Percentiles rank a stretch among this genome's conserved stretches.
These are phyloP conservation scores for Gyromitra esculenta DNA, from an alignment of 2,329 filamentous ascomycete species.

Conservation along the genomic window DNA sequence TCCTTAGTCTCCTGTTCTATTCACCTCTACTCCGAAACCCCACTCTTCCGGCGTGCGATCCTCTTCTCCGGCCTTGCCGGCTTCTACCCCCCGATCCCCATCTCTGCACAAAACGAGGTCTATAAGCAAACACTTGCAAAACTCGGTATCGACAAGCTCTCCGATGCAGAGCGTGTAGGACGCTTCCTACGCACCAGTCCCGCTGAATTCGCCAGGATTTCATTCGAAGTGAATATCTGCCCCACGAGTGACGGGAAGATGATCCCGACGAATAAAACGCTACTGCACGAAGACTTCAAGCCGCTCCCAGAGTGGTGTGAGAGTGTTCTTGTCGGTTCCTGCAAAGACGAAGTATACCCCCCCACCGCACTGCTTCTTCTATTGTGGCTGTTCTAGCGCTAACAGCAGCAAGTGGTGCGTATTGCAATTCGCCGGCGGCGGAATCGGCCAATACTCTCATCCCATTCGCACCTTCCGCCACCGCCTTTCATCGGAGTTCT, in stretches of 20 bases:
- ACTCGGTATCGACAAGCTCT: neutral
- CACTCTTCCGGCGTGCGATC: constrained; percentile 39
- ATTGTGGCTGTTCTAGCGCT: neutral
- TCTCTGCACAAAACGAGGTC: constrained; percentile 7
- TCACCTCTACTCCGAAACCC: constrained; percentile 28
- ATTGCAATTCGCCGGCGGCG: constrained; percentile 10
- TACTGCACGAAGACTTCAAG: constrained; percentile 26
- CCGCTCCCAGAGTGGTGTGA: constrained; percentile 41
- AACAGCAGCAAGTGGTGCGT: neutral
- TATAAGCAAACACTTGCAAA: constrained; percentile 12
- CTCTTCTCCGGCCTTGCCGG: constrained; percentile 39
- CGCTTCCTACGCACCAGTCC: constrained; percentile 3
- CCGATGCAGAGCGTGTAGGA: neutral
- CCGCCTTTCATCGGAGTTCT: neutral
- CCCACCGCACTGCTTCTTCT: neutral
- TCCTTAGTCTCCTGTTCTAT: constrained; percentile 17
- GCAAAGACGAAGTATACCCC: constrained; percentile 25
- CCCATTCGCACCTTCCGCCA: neutral
- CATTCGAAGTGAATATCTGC: constrained; percentile 33
- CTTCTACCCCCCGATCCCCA: constrained; percentile 20
- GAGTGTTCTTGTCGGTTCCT: constrained; percentile 29
- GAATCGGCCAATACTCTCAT: constrained; percentile 22
- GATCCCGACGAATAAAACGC: constrained; percentile 20
- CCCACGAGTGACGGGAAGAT: constrained; percentile 28
- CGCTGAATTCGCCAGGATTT: constrained; percentile 19